Base-by-base conservation (phyloP, 208 protist genomes). In the Crithidia thermophila region DNA sequence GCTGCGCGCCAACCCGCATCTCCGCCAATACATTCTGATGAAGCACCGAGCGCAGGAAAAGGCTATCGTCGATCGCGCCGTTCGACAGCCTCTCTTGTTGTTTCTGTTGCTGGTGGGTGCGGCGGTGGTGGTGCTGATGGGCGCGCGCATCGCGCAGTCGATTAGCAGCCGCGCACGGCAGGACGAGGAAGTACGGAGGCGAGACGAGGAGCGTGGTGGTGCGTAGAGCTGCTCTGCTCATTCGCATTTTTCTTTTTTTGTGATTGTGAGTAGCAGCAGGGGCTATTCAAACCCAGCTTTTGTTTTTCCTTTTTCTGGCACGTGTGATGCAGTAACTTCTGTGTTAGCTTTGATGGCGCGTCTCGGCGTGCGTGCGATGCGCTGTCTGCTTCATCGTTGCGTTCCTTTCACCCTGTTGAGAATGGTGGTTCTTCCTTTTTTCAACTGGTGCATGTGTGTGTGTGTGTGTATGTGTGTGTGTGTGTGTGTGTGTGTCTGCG, bases 11-110 rank as follows among this genome's bases (percentile, higher is more conserved):
- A 65, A 78, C 57, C 75, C 64, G 25, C 36, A 52, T 45, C 60
- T 78, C 21, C 70, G 59, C 3, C 67, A 81, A 61, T 90, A 79
- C 46, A 55, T 87, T n/a, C 57, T 73, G 23, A 74, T 80, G 65
- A 70, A 65, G 52, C 49, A 77, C 31, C 69, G 77, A 2, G 82
- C 85, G 0, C 43, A 77, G 28, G 77, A 83, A 46, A 63, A 72
- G 49, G 67, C 74, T 23, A 40, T 79, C 16, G 46, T 88, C 1
- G 85, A 88, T 64, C 31, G 46, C n/a, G 81, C 67, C 1, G 47
- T 83, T 10, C 28, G 66, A 18, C 46, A 49, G 2, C 72, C 65
- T 4, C 27, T 87, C 4, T 25, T 72, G 7, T 47, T 69, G 30
- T 49, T 79, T 21, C 21, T 83, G 10, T 8, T 71, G 13, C 51